Base-by-base conservation (phyloP, 441 rosid genomes). In the Erodium texanum region DNA sequence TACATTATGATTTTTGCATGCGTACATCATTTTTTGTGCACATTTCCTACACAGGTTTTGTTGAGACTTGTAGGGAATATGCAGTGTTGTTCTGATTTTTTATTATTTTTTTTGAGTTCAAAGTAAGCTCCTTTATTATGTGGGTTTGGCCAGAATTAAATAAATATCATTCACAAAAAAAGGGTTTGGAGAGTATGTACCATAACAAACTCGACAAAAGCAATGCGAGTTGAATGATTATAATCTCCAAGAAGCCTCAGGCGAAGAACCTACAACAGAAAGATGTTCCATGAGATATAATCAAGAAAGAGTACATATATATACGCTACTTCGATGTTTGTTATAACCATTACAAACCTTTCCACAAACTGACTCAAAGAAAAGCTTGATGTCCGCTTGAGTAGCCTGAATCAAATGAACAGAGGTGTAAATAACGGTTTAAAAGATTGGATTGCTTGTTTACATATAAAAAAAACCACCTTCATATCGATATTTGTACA, bases 201-300 rank as follows among this genome's bases (percentile, higher is more conserved):
- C 94, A 80, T 59, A n/a, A 82, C 98, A 50, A 93, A 93, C 79
- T 96, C 97, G 69, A 91, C 98, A 50, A 93, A 93, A 80, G 97
- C 97, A 70, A 91, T 87, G 18, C 93, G 95, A 69, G 97, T 87
- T 69, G 89, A 87, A 81, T 90, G 96, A 70, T 85, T 88, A 73
- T 86, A 84, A 73, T 93, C 98, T 70, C 98, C 98, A 52, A 93
- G 77, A 18, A 93, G 85, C 95, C 97, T 87, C 82, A 93, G 77
- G 73, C 95, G 93, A 11, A 80, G 87, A 80, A 95, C 97, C 99
- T 94, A 71, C 41, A 24, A 36, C 24, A 66, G 68, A 38, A 64
- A 70, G 75, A 74, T 50, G 32, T 22, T 50, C 59, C 66, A 36
- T 56, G 20, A 70, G 72, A 66, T 19, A 70, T 20, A 67, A 27